Conservation (phyloP, 148 eudicot species). For the Persicaria maculosa region DNA sequence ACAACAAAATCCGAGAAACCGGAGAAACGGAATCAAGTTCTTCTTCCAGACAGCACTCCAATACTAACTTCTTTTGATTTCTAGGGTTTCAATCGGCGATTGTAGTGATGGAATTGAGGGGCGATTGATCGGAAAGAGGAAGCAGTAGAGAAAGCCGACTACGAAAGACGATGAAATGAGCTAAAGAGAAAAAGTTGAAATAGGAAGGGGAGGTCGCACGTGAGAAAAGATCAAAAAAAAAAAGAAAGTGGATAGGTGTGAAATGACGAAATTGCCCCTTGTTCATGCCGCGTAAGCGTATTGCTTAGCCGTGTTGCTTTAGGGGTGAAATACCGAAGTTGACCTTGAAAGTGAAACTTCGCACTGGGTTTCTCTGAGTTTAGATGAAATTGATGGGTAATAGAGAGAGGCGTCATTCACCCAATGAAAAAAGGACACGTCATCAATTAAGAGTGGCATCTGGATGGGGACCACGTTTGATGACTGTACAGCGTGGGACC, state of each 20-base stretch:
- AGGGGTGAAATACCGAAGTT: neutral
- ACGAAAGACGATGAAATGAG: neutral
- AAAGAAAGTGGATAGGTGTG: neutral
- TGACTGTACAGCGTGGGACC: too few species aligned
- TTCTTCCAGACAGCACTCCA: neutral
- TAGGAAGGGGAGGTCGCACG: neutral
- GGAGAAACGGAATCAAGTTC: neutral
- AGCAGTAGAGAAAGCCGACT: neutral
- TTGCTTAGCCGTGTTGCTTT: constrained; percentile 12
- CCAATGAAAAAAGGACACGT: neutral
- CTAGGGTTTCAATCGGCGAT: neutral
- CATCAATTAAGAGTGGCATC: neutral
- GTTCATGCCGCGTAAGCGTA: neutral
- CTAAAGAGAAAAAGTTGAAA: neutral
- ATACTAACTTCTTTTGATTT: neutral
- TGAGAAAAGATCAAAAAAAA: neutral
- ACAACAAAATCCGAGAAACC: neutral
- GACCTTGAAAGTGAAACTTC: neutral
- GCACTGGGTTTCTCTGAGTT: neutral
- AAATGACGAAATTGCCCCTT: constrained; percentile 4
- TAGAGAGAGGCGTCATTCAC: neutral
- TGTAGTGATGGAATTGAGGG: neutral
- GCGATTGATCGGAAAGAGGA: neutral
- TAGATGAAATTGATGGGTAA: neutral
- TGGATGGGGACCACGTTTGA: neutral